A percentile compares a stretch with the other conserved stretches of the same genome.
Evolutionary conservation across 2,329 filamentous ascomycete genomes (phyloP).

Genomic region (Macroventuria anomochaeta): DNA sequence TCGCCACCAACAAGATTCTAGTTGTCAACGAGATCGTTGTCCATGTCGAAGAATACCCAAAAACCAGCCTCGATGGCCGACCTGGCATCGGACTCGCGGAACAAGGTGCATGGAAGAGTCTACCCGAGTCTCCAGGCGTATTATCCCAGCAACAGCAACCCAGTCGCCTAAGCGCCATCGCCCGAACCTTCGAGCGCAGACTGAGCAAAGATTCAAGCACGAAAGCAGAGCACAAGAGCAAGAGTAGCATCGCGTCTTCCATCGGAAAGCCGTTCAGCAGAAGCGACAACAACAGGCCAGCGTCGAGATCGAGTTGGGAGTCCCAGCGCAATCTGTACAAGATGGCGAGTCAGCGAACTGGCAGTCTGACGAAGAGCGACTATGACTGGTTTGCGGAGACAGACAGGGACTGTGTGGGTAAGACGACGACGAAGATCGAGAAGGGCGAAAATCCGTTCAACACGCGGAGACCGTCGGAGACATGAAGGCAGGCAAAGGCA

Average conservation of each 20-base stretch:
- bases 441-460: slow-evolving; percentile 1
- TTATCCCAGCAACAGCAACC: slow-evolving; percentile 15
- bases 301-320: slow-evolving; percentile 33
- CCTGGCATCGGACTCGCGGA: slow-evolving; percentile 28
- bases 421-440: slow-evolving; percentile 20
- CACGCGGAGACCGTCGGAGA: not conserved
- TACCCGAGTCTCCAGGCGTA: not conserved
- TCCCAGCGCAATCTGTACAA: slow-evolving; percentile 34
- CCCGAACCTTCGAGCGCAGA: slow-evolving; percentile 13
- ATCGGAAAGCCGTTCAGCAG: not conserved
- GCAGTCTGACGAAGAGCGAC: slow-evolving; percentile 5
- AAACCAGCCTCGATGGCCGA: slow-evolving; percentile 23
- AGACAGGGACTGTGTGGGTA: slow-evolving; percentile 20
- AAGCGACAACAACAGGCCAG: not conserved
- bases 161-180: slow-evolving; percentile 18
- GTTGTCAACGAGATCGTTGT: slow-evolving; percentile 50
- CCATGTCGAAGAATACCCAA: slow-evolving; percentile 33
- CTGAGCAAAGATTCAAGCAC: slow-evolving; percentile 8
- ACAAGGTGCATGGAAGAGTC: slow-evolving; percentile 18
- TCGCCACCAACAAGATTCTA: slow-evolving; percentile 46
- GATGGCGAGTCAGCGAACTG: slow-evolving; percentile 3
- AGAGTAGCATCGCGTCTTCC: slow-evolving; percentile 6
- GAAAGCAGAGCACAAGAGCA: slow-evolving; percentile 21
- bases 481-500: too few relatives aligned
- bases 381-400: slow-evolving; percentile 31